These are phyloP conservation scores for Solanum commersonii DNA, from an alignment of 257 asterid genomes.

Conservation along the genomic window DNA sequence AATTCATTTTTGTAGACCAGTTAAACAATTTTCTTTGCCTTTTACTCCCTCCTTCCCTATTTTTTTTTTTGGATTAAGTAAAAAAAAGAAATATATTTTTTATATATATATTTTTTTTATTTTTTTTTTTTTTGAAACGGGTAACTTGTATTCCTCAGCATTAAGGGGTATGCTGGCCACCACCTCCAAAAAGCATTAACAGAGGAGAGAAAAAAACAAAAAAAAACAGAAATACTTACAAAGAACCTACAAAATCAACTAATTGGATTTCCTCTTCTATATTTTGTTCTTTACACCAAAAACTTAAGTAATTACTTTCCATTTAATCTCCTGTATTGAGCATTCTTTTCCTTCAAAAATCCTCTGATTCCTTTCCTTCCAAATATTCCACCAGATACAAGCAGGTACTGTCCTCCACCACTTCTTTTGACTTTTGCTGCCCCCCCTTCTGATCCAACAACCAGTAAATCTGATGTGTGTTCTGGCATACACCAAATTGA, in stretches of 20 bases:
- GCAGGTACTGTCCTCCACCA: not conserved
- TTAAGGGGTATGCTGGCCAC: not conserved
- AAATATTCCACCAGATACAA: not conserved
- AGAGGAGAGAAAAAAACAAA: not conserved
- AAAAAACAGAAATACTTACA: not conserved
- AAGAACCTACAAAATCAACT: not conserved
- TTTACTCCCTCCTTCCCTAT: not conserved
- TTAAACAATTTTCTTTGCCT: not conserved
- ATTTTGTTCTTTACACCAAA: not conserved
- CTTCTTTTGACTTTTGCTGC: too few species aligned
- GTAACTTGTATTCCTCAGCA: not conserved
- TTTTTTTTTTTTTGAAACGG: too few species aligned
- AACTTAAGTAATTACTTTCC: not conserved
- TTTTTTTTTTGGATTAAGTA: too few species aligned
- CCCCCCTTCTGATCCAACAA: too few species aligned
- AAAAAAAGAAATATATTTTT: too few species aligned
- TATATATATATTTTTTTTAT: too few species aligned
- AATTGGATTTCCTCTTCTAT: not conserved
- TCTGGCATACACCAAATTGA: not conserved
- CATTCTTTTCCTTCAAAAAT: not conserved
- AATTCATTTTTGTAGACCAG: not conserved
- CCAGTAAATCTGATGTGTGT: too few species aligned
- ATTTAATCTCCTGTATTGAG: not conserved
- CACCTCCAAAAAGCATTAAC: not conserved
- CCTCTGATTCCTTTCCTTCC: not conserved